A percentile compares a stretch with the other conserved stretches of the same genome.
Conservation (phyloP, 805 yeast genomes). For the Metschnikowia reukaufii region DNA sequence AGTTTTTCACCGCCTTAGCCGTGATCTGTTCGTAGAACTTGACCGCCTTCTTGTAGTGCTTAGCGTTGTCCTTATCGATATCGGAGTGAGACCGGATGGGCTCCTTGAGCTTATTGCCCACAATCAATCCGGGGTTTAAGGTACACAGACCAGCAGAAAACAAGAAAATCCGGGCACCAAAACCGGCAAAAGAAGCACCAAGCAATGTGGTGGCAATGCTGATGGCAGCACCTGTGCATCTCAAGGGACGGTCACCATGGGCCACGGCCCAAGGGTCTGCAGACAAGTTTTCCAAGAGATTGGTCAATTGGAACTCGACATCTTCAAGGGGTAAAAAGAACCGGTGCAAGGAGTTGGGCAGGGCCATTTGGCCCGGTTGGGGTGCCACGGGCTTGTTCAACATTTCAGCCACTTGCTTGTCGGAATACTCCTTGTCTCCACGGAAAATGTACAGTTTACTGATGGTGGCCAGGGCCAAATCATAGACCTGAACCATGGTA, state of each 20-base stretch:
- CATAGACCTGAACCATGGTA: slow-evolving; percentile 88
- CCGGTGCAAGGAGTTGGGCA: slow-evolving; percentile 45
- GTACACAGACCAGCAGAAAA: slow-evolving; percentile 97
- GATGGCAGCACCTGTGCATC: slow-evolving; percentile 93
- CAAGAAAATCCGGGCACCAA: slow-evolving; percentile 85
- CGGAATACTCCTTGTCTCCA: slow-evolving; percentile 83
- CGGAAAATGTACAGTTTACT: slow-evolving; percentile 80
- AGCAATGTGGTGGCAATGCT: slow-evolving; percentile 79
- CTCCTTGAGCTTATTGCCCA: slow-evolving; percentile 86
- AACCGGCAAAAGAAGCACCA: slow-evolving; percentile 79
- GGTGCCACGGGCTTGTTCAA: slow-evolving; percentile 37
- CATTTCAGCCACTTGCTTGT: slow-evolving; percentile 60
- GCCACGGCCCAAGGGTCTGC: slow-evolving; percentile 89
- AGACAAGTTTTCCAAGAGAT: slow-evolving; percentile 72
- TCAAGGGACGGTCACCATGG: slow-evolving; percentile 76
- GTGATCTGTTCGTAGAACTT: slow-evolving; percentile 78
- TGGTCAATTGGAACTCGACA: slow-evolving; percentile 81
- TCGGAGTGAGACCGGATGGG: slow-evolving; percentile 98
- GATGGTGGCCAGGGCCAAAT: slow-evolving; percentile 62
- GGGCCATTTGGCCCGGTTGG: slow-evolving; percentile 25
- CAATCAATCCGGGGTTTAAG: slow-evolving; percentile 91
- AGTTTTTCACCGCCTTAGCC: slow-evolving; percentile 63
- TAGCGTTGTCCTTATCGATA: slow-evolving; percentile 85
- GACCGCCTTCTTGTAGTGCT: slow-evolving; percentile 82
- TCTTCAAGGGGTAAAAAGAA: slow-evolving; percentile 73